Evolutionary conservation across 805 yeast genomes (phyloP).

Genomic region (Zygotorulaspora chibaensis): DNA sequence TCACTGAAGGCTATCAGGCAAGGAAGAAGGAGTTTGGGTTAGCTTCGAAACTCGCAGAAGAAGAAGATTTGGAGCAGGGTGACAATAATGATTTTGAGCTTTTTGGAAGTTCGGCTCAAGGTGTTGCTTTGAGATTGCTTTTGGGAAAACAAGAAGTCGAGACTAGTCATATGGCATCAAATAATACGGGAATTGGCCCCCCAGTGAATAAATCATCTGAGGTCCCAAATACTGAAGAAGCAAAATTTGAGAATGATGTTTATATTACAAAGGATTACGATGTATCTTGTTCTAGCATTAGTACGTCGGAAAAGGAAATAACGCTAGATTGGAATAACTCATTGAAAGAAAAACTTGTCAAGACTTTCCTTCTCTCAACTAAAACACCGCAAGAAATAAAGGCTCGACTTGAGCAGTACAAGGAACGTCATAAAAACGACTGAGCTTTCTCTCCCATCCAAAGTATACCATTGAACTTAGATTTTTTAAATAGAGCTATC

Average conservation of each 20-base stretch:
- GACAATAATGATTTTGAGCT: neutral
- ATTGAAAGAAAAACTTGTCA: conserved; percentile 4
- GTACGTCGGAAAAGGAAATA: neutral
- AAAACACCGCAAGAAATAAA: conserved; percentile 6
- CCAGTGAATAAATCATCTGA: neutral
- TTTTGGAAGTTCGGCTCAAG: conserved; percentile 1
- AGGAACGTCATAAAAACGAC: conserved; percentile 5
- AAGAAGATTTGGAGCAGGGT: conserved; percentile 4
- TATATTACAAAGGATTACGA: neutral
- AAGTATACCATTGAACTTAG: too few relatives aligned
- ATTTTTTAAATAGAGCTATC: neutral
- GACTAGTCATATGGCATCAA: neutral
- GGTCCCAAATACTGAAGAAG: neutral
- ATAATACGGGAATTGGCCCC: neutral
- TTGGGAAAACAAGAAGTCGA: neutral
- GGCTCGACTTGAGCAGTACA: conserved; percentile 2
- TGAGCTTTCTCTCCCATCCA: too few relatives aligned
- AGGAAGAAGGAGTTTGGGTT: conserved; percentile 34
- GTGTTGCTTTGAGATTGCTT: conserved; percentile 9
- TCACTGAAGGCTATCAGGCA: conserved; percentile 44
- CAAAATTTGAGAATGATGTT: neutral
- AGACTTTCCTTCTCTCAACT: conserved; percentile 7
- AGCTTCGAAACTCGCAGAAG: conserved; percentile 11
- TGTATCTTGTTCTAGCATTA: neutral
- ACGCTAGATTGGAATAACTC: conserved; percentile 2